Base-by-base conservation (phyloP, 2,329 filamentous ascomycete species). In the Hypoxylon sp. region DNA sequence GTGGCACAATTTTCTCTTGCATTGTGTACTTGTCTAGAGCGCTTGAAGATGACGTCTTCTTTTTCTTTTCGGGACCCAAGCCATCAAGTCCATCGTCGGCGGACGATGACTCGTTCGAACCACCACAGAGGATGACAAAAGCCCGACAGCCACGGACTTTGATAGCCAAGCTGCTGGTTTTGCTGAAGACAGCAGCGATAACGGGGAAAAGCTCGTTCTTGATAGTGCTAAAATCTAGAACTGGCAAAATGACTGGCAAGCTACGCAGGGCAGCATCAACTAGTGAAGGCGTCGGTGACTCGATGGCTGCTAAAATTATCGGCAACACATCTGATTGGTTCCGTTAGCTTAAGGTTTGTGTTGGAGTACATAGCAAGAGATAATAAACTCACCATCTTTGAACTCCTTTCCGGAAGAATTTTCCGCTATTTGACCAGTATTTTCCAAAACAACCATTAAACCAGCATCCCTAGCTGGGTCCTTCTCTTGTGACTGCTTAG, bases 21-120 rank as follows among this genome's bases (percentile, higher is more conserved):
- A 99, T 95, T 0, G 96, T 98, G 77, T 96, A 98, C 79, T 98
- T 98, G 82, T 99, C 96, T 29, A 99, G 84, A 2, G 95, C 94
- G 1, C 90, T 93, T 0, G 91, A 91, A 0, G 88, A 92, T 2
- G 87, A 87, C 1, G 86, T 82, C 76, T 91, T 90, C 64, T 88
- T 86, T 75, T 87, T 88, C 54, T 87, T 83, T 57, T 83, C 78
- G 71, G 87, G 80, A 46, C 82, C 75, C 76, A 94, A 83, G 0
- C 93, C 94, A 71, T 93, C 91, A 2, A 98, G 85, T 3, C 93
- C 94, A 77, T 96, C 93, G 51, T 88, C 83, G 44, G 83, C 82
- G 0, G 81, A 79, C 0, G 81, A 81, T 5, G 81, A 78, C 65
- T 87, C 85, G 17, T 83, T 80, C 5, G 87, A 86, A 3, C 94